Evolutionary conservation across 768 basidiomycete species (phyloP), one percentile per base, ranked within the genome.

Genomic region (Tulasnella sp.): DNA sequence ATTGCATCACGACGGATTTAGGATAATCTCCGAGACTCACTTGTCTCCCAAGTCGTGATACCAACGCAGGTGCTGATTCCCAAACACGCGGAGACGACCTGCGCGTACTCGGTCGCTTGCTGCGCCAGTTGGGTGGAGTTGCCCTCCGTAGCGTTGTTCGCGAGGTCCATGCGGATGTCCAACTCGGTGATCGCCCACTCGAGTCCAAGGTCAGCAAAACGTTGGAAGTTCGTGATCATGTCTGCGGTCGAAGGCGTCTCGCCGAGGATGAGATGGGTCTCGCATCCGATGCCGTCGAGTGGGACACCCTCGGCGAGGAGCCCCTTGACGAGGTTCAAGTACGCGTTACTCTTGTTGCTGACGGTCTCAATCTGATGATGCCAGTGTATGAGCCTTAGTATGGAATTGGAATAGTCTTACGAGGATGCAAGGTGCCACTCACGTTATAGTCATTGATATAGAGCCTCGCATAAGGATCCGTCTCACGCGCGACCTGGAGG

Each of bases 111-210:
- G 19, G n/a, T 52, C 5, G 50, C 50, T 34, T 52, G 50, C 30
- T 52, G 50, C 12, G 50, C 50, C 7, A 52, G 50, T 22, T 52
- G 74, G 66, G 82, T 84, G 11, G 80, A 76, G n/a, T 68, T 60
- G 53, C 82, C 73, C 44, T 82, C 76, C 22, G 73, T 74, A 66
- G 75, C 68, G 63, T 82, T 84, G 66, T 84, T 81, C 61, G 81
- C 81, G 11, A 78, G 70, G 7, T 73, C 73, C 73, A 82, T 80
- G 51, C 82, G 74, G 64, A 80, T 80, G 65, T 84, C 83, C 49
- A 85, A 75, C 66, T 84, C 83, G 2, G 83, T 85, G 63, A 85
- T 77, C 11, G 82, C 82, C 29, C 84, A 78, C 63, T 84, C 82
- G 45, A 85, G 70, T 3, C 83, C 82, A 27, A 83, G 76, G 12